Evolutionary conservation across 1,284 basidiomycete species (phyloP).

Genomic region (Lentinula novae-zelandiae): DNA sequence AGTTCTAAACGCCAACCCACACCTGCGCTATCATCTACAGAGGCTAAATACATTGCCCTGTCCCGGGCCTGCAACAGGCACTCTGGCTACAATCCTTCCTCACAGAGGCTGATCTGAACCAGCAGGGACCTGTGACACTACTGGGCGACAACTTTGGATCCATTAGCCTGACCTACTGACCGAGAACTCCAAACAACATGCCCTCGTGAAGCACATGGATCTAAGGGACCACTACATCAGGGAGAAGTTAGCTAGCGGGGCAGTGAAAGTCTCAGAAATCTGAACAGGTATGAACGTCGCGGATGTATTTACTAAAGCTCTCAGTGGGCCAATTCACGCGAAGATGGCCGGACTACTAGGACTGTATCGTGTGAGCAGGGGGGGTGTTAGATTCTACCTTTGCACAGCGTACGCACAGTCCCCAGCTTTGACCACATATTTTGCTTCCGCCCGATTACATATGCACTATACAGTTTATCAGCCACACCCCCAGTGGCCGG

Average conservation of each 20-base stretch:
- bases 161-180: not conserved
- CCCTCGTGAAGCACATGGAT: slow-evolving; percentile 8
- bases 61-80: slow-evolving; percentile 26
- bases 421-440: too few relatives aligned
- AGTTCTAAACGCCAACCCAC: slow-evolving; percentile 26
- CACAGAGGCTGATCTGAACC: slow-evolving; percentile 21
- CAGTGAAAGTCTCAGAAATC: not conserved
- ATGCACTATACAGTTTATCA: too few relatives aligned
- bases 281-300: not conserved
- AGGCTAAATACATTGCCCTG: slow-evolving; percentile 34
- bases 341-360: not conserved
- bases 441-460: too few relatives aligned
- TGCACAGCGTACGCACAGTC: too few relatives aligned
- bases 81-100: slow-evolving; percentile 24
- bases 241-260: not conserved
- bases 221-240: not conserved
- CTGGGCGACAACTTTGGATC: not conserved
- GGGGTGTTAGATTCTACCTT: not conserved
- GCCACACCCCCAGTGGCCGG: too few relatives aligned
- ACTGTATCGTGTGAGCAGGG: not conserved
- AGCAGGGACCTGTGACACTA: not conserved
- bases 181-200: slow-evolving; percentile 3
- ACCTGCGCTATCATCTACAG: slow-evolving; percentile 27
- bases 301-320: not conserved
- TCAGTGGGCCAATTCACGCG: not conserved